Evolutionary conservation across 129 eudicot species (phyloP).

Genomic region (Scalesia atractyloides): DNA sequence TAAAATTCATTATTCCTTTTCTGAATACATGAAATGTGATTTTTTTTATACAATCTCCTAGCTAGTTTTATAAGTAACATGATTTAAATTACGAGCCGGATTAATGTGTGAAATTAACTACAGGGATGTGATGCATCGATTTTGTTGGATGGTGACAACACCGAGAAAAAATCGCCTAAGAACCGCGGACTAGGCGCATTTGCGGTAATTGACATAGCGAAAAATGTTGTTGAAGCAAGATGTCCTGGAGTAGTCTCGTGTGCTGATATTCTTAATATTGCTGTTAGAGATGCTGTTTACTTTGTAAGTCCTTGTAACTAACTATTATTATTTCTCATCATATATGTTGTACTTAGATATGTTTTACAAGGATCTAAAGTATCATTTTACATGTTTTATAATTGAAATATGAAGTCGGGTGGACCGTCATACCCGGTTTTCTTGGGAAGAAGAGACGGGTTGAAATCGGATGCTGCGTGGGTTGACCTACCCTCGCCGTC

Average conservation of each 20-base stretch:
- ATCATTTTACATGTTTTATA: neutral
- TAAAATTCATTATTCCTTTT: neutral
- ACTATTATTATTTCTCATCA: no score
- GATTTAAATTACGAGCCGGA: no score
- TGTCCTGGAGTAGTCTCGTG: conserved; percentile 83
- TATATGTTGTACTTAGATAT: neutral
- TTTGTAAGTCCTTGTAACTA: conserved; percentile 38
- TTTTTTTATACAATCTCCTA: neutral
- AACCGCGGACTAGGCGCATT: conserved; percentile 61
- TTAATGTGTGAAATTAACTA: neutral
- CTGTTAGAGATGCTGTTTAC: conserved; percentile 64
- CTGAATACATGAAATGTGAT: neutral
- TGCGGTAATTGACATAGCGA: conserved; percentile 58
- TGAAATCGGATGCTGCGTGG: conserved; percentile 62
- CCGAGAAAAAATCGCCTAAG: conserved; percentile 68
- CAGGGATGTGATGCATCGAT: conserved; percentile 95
- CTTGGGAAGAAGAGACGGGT: conserved; percentile 77
- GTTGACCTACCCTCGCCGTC: conserved; percentile 82
- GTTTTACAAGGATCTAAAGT: neutral
- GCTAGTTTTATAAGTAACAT: no score
- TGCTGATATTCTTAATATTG: conserved; percentile 81
- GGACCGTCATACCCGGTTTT: conserved; percentile 88
- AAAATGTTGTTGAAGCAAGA: conserved; percentile 61
- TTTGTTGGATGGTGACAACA: conserved; percentile 59
- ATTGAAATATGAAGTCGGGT: conserved; percentile 56